Conservation (phyloP, 2,329 filamentous ascomycete genomes). For the Exophiala oligosperma region DNA sequence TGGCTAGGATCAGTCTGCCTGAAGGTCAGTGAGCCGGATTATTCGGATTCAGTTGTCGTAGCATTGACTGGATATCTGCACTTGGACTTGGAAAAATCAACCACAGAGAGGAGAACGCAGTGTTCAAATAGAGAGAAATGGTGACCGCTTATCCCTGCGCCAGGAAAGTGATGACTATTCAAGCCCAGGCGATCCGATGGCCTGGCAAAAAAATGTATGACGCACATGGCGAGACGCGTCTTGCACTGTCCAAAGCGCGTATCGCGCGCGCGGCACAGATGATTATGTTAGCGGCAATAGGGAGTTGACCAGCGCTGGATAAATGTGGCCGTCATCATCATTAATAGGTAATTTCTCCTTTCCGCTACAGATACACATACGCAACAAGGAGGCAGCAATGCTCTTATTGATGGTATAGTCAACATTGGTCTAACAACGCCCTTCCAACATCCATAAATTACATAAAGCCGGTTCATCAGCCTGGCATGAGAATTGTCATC, state of each 20-base stretch:
- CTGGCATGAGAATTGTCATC: not conserved
- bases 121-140: not conserved
- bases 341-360: too few relatives aligned
- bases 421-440: too few relatives aligned
- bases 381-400: too few relatives aligned
- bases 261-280: not conserved
- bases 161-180: not conserved
- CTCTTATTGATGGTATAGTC: too few relatives aligned
- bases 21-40: not conserved
- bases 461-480: not conserved
- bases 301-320: not conserved
- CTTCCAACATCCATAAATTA: too few relatives aligned
- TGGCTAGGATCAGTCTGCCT: not conserved
- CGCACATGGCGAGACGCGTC: constrained; percentile 14
- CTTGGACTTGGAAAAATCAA: too few relatives aligned
- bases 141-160: too few relatives aligned
- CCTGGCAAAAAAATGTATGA: constrained; percentile 9
- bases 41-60: not conserved
- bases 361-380: too few relatives aligned
- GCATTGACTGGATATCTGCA: too few relatives aligned
- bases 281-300: too few relatives aligned
- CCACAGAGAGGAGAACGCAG: not conserved
- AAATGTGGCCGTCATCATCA: not conserved
- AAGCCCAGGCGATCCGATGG: not conserved
- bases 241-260: not conserved